Evolutionary conservation across 2,329 filamentous ascomycete genomes (phyloP), one percentile per base, ranked within the genome.

Genomic region (Exophiala bonariae): DNA sequence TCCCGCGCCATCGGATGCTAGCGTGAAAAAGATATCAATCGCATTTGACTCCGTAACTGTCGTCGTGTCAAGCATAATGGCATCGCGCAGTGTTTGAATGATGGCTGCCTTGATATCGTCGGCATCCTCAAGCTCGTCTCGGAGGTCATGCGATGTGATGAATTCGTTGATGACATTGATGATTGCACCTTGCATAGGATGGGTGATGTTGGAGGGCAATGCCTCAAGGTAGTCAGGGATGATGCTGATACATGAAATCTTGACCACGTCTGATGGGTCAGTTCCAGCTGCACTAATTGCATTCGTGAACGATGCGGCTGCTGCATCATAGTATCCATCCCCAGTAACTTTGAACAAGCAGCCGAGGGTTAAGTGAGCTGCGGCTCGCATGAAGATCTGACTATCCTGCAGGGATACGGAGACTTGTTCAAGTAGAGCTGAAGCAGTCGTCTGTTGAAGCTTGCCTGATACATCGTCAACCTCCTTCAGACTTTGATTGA

Each of bases 31-130:
- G 11, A 96, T 74, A 17, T 92, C 89, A 47, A 84, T 80, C 36
- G 86, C 81, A 10, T 86, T 83, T 11, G 79, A 80, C 1, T 84
- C 81, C 17, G 96, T 78, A 17, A 87, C 85, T 43, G 93, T 82
- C 13, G 78, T 77, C 2, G 87, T 81, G 59, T 96, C 85, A 44
- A 96, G 79, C 58, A 85, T 78, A 60, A 97, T 93, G 20, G 87
- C 85, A 59, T 90, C 84, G 41, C 89, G 82, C 3, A 97, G 75
- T 1, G 91, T 87, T 68, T 96, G 90, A 4, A 92, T 87, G 23
- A 99, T 75, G 1, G 91, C 92, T 11, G 95, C 88, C 57, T 96
- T 83, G 44, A 97, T 80, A 66, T 99, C 93, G 58, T 97, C 92
- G 9, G 88, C 87, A 54, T 96, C 91, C 44, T 87, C 83, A 38